These are phyloP conservation scores for Chenopodium suecicum DNA, from an alignment of 148 eudicot species.

Conservation along the genomic window DNA sequence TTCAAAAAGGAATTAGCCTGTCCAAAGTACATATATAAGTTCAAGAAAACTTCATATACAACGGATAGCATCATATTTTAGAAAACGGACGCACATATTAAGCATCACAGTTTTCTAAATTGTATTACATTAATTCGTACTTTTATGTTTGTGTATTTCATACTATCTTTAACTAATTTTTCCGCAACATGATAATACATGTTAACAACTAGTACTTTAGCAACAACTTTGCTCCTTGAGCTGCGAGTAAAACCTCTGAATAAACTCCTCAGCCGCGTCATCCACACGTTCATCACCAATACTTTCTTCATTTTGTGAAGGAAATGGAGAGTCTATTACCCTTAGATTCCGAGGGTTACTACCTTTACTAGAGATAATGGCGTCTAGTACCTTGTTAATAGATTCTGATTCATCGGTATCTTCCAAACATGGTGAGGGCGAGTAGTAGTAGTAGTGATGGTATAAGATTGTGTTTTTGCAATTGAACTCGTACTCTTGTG, in stretches of 20 bases:
- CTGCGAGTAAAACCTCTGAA: constrained; percentile 41
- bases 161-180: too few relatives aligned
- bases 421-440: background rate
- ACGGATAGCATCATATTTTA: background rate
- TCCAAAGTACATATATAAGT: background rate
- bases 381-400: constrained; percentile 33
- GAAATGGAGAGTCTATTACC: constrained; percentile 72
- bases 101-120: background rate
- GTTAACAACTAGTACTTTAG: too few relatives aligned
- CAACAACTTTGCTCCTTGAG: constrained; percentile 29
- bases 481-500: background rate
- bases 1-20: too few relatives aligned
- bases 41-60: too few relatives aligned
- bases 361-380: constrained; percentile 29
- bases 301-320: constrained; percentile 40
- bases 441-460: background rate
- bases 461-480: constrained; percentile 57
- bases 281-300: constrained; percentile 51
- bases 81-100: background rate
- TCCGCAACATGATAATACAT: too few relatives aligned
- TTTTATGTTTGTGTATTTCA: too few relatives aligned
- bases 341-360: constrained; percentile 43
- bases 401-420: constrained; percentile 1
- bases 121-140: background rate
- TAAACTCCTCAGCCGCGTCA: constrained; percentile 67